Evolutionary conservation across 495 filamentous ascomycete genomes (phyloP), one percentile per base, ranked within the genome.

Genomic region (Annulohypoxylon moriforme): DNA sequence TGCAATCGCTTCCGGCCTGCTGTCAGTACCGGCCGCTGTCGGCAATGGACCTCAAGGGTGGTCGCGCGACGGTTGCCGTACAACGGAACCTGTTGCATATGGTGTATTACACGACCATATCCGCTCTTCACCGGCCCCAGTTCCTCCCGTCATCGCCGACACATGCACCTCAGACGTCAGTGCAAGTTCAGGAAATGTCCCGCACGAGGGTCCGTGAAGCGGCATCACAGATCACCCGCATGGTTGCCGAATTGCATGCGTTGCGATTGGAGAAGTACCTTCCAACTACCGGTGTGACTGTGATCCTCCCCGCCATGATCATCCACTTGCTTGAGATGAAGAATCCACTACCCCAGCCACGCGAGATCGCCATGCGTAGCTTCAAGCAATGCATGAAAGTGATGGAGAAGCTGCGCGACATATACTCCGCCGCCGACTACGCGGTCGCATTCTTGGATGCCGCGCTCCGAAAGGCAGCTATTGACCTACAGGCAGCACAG

Each of bases 301-400:
- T 96, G 9, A 87, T 97, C 10, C 87, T 97, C 4, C 94, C 94
- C 2, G 93, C 94, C 11, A 92, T 96, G 78, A 96, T 97, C 68
- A 94, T 96, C 60, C 93, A 97, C 75, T 84, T 97, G 18, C 87
- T 97, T 2, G 93, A 96, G 74, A 94, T 96, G 84, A 96, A 94
- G 74, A 91, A 89, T 40, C 90, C 86, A 46, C 87, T 92, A 64
- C 86, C 87, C 16, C 87, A 86, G 50, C 88, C 91, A 14, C 85
- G 92, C 22, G 86, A 89, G 65, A 81, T 87, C 34, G 92, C 90
- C 62, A 83, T 92, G 53, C 87, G 89, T 55, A 91, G 92, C 55
- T 97, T 96, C 81, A 89, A 88, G 75, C 87, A 93, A 75, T 96
- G 93, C 82, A 94, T 96, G 91, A 86, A 88, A 40, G 93, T 95